Conservation (phyloP, 805 yeast genomes). For the Schizosaccharomyces osmophilus region DNA sequence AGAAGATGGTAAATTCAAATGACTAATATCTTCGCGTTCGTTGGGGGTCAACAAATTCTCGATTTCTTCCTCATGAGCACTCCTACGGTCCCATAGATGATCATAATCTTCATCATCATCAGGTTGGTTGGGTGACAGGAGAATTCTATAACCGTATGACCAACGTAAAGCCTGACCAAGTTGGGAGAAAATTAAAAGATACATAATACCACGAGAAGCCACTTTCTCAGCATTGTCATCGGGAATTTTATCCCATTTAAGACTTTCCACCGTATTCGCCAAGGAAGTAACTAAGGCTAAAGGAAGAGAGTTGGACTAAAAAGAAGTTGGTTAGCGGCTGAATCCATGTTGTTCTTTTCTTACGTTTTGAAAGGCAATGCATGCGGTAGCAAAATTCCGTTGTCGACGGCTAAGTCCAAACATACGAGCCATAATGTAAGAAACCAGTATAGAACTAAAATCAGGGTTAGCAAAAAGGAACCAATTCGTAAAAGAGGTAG, state of each 20-base stretch:
- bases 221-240: conserved; percentile 31
- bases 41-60: not conserved
- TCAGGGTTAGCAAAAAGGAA: not conserved
- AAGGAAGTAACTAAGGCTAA: conserved; percentile 62
- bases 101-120: not conserved
- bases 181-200: conserved; percentile 38
- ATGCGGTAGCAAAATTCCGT: conserved; percentile 77
- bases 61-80: conserved; percentile 1
- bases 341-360: not conserved
- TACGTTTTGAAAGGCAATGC: conserved; percentile 46
- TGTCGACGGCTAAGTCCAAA: conserved; percentile 47
- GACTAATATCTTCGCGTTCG: not conserved
- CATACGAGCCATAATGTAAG: conserved; percentile 28
- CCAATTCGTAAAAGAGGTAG: too few relatives aligned
- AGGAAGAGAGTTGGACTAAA: conserved; percentile 84
- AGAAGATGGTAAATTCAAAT: not conserved
- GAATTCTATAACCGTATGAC: conserved; percentile 49
- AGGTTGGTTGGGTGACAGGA: conserved; percentile 17
- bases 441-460: conserved; percentile 30
- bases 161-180: conserved; percentile 41
- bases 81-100: not conserved
- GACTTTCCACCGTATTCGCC: conserved; percentile 32
- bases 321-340: conserved; percentile 13
- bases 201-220: conserved; percentile 37
- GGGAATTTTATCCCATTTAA: conserved; percentile 32